Base-by-base conservation (phyloP, 345 rosid species). In the Rhizophora mangle region DNA sequence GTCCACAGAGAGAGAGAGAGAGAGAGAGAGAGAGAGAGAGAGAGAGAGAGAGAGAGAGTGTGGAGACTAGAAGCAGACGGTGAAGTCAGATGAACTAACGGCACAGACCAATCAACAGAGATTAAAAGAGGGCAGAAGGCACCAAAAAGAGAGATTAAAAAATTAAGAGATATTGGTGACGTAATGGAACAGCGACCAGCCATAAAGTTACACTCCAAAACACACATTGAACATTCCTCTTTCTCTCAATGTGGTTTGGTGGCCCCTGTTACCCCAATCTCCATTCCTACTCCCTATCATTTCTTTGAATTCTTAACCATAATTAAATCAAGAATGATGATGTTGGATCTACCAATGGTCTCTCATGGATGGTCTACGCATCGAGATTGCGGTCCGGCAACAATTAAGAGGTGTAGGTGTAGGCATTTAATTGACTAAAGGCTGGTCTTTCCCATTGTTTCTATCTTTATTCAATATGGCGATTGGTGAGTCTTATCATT, bases 171-270 rank as follows among this genome's bases (percentile, higher is more conserved):
- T 22, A 69, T 75, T 31, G 71, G 81, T 84, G 82, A 79, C 85
- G 82, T 80, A 80, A 80, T 74, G 75, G 80, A 72, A 76, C 82
- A 84, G 81, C 74, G 70, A 84, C 81, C 81, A 70, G 72, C 81
- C 74, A 74, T 74, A 74, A 76, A 63, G 75, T 21, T 26, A 52
- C 36, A 70, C 63, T 27, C 31, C 46, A 13, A 21, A 58, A 60
- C 11, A 21, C 26, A 56, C 47, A 29, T 54, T 47, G 31, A 30
- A 13, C 24, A n/a, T 24, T 8, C 6, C 39, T 24, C 37, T 18
- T 9, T 53, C 65, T 56, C 62, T 69, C 81, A 52, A 74, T 46
- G 61, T 65, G 85, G 74, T 52, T 72, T 43, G 76, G 76, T 71
- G 85, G 82, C 59, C 80, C 82, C 24, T 51, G 56, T 6, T 68